phyloP scores from a whole-genome alignment of 805 yeast species.

The Henningerozyma blattae region DNA sequence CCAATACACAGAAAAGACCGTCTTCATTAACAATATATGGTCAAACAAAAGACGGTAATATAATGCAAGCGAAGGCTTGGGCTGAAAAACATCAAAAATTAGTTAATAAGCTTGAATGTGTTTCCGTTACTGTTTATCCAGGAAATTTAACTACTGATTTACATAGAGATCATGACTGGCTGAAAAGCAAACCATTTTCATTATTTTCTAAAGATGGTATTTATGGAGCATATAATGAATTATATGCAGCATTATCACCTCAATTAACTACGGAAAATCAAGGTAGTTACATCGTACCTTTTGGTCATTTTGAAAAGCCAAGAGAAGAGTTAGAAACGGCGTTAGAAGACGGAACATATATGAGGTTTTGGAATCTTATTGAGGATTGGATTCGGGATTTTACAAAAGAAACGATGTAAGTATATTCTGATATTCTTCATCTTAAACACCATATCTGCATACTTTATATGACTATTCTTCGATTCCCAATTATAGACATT shows the following conservation, averaged over 20 bases:
- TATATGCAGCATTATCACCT: conserved; percentile 27
- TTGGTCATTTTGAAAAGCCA: conserved; percentile 21
- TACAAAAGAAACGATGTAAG: too few species aligned
- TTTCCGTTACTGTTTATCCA: conserved; percentile 25
- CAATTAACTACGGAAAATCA: conserved; percentile 14
- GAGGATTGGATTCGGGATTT: conserved; percentile 11
- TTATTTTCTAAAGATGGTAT: conserved; percentile 9
- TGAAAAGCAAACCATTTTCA: conserved; percentile 2
- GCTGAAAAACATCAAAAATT: conserved; percentile 13
- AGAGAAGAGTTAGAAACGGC: conserved; percentile 17
- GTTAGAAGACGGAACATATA: conserved; percentile 17
- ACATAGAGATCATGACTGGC: conserved; percentile 11
- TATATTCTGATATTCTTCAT: too few species aligned
- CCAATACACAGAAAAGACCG: too few species aligned
- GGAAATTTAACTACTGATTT: conserved; percentile 24
- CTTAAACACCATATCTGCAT: too few species aligned
- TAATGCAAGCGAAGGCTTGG: conserved; percentile 27
- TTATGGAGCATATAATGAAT: conserved; percentile 28
- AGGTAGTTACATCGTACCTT: conserved; percentile 27
- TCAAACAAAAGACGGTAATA: conserved; percentile 27
- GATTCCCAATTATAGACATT: too few species aligned
- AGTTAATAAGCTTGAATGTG: conserved; percentile 16
- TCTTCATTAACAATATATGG: conserved; percentile 17
- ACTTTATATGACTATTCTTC: too few species aligned
- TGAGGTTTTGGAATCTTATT: conserved; percentile 18